These are phyloP conservation scores for Selenicereus undatus DNA, from an alignment of 148 eudicot genomes.

Conservation along the genomic window DNA sequence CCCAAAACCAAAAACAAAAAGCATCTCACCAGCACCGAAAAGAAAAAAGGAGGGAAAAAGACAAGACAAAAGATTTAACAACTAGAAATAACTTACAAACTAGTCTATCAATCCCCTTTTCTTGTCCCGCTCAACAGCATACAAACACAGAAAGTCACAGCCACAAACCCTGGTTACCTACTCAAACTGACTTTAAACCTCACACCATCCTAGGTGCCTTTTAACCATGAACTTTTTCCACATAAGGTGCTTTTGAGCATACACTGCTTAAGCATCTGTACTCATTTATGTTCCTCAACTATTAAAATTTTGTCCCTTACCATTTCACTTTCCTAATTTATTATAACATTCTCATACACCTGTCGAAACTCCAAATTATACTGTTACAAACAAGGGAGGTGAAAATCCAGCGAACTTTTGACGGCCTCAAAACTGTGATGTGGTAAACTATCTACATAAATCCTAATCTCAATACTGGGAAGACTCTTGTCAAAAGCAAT, in stretches of 20 bases:
- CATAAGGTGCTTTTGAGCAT: not conserved
- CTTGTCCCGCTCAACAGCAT: not conserved
- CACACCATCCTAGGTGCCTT: not conserved
- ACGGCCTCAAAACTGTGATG: not conserved
- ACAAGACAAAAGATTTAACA: not conserved
- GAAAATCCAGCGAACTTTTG: not conserved
- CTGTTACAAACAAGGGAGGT: not conserved
- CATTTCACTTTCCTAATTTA: not conserved
- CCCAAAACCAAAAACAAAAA: too few relatives aligned
- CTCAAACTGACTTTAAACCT: not conserved
- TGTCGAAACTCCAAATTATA: not conserved
- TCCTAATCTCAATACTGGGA: not conserved
- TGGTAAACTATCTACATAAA: not conserved
- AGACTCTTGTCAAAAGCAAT: not conserved
- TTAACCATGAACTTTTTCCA: not conserved
- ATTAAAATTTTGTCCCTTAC: too few relatives aligned
- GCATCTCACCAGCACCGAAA: not conserved
- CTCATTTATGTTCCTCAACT: not conserved
- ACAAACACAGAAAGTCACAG: not conserved
- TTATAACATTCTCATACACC: not conserved
- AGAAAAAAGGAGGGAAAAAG: not conserved
- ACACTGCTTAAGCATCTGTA: not conserved
- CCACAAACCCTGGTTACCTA: not conserved
- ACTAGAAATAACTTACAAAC: not conserved
- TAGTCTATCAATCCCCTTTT: not conserved